Evolutionary conservation across 2,329 filamentous ascomycete species (phyloP).

Genomic region (Cytospora paraplurivora): DNA sequence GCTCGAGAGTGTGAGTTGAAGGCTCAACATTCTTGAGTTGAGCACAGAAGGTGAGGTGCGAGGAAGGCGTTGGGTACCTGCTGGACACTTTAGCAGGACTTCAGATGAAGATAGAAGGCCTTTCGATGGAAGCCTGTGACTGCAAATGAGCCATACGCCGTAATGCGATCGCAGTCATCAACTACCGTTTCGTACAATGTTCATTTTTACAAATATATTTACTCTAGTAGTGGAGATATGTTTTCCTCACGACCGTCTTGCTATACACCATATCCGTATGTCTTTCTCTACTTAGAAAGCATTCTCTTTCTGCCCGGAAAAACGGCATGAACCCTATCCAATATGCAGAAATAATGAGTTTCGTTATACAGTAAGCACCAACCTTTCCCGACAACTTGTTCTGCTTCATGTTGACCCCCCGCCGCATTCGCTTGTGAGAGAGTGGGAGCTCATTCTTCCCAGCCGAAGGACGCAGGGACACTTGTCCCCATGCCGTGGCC

Average conservation of each 20-base stretch:
- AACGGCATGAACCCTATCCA: neutral
- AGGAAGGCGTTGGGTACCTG: neutral
- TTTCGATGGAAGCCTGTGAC: neutral
- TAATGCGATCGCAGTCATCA: neutral
- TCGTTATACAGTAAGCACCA: neutral
- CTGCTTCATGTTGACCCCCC: neutral
- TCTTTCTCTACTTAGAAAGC: neutral
- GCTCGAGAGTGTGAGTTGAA: neutral
- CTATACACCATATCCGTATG: neutral
- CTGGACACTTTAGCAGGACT: neutral
- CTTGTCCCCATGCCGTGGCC: neutral
- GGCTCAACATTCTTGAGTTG: neutral
- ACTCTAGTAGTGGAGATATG: constrained; percentile 7
- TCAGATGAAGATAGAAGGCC: neutral
- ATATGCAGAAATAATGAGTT: neutral
- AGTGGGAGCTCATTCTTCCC: neutral
- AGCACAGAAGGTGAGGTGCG: neutral
- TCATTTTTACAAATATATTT: neutral
- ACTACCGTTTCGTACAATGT: neutral
- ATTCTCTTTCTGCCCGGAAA: neutral
- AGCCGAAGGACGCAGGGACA: neutral
- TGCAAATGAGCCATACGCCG: neutral
- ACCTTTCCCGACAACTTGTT: neutral
- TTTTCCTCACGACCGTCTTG: neutral
- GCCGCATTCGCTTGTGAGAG: neutral